Base-by-base conservation (phyloP, 345 rosid genomes). In the Iberis pinnata region DNA sequence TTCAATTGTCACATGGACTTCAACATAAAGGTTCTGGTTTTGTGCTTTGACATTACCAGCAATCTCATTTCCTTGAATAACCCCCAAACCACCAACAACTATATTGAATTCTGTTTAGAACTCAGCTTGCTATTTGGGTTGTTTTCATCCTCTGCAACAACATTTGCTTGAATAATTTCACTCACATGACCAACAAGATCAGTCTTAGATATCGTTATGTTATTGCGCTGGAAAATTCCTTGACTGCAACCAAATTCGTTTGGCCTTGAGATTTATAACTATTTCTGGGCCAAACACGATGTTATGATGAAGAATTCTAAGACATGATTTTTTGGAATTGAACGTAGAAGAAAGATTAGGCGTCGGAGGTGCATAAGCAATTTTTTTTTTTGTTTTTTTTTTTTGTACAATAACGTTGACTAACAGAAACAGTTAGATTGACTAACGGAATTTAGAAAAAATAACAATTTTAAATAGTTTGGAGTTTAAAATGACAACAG, bases 11-110 rank as follows among this genome's bases (percentile, higher is more conserved):
- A 63, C 51, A 41, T 56, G 58, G 62, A 56, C 64, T 39, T 64
- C 69, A 12, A 48, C 74, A 56, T 47, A 45, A 49, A 35, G 59
- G 33, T 54, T 53, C 50, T 40, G n/a, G n/a, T n/a, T n/a, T n/a
- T n/a, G 66, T 61, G 45, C 41, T 58, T 48, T 53, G 20, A 26
- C 49, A 29, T 61, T 60, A 55, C 32, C 44, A 12, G 47, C 65
- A 58, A 61, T 51, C 69, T 78, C 71, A 53, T 49, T 70, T 47
- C 68, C 77, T 68, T 69, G 76, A 54, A 60, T 60, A 25, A 60
- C 72, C 43, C 72, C 72, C 13, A 68, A 55, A 38, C 72, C 67
- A 35, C 72, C 72, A 40, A 68, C 61, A 60, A 68, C 62, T 35
- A 58, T 71, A 8, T 51, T 53, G 43, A 45, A 20, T 16, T 58